A percentile compares a stretch with the other conserved stretches of the same genome.
phyloP scores from a whole-genome alignment of 805 yeast species.

The Komagataella pseudopastoris region DNA sequence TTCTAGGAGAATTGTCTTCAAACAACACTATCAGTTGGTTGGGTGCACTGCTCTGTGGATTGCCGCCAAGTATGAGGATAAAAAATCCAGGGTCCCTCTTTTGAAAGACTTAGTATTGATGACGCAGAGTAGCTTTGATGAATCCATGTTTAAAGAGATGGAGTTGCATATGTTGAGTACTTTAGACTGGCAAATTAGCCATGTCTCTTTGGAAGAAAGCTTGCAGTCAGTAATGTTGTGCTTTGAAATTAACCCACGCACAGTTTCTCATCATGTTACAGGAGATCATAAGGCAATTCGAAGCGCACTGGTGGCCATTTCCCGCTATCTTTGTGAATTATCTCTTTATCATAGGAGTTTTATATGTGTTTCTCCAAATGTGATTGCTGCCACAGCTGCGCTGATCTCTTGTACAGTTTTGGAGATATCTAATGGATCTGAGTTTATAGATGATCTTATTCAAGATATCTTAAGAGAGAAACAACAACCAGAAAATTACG shows the following conservation, averaged over 20 bases:
- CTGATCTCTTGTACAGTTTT: conserved; percentile 40
- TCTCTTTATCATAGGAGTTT: conserved; percentile 35
- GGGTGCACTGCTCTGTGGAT: conserved; percentile 91
- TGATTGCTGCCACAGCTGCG: conserved; percentile 37
- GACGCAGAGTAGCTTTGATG: conserved; percentile 47
- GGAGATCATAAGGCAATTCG: conserved; percentile 21
- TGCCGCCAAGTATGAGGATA: conserved; percentile 67
- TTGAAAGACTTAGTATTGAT: conserved; percentile 36
- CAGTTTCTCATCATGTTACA: conserved; percentile 14
- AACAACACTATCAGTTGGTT: conserved; percentile 81
- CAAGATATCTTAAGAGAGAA: not conserved
- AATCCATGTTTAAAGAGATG: conserved; percentile 30
- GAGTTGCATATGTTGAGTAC: conserved; percentile 28
- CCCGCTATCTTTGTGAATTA: conserved; percentile 40
- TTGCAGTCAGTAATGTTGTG: conserved; percentile 17
- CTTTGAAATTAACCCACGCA: conserved; percentile 16
- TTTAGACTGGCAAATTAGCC: conserved; percentile 26
- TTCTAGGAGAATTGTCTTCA: conserved; percentile 70
- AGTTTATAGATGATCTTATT: conserved; percentile 15
- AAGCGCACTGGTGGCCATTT: conserved; percentile 40
- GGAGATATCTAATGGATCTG: conserved; percentile 29
- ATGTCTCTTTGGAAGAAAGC: conserved; percentile 39
- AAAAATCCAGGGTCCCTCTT: conserved; percentile 44
- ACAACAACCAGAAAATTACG: conserved; percentile 1
- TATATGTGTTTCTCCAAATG: conserved; percentile 26